Evolutionary conservation across 202 grass and related monocot species (phyloP).

Genomic region (Miscanthus sacchariflorus): DNA sequence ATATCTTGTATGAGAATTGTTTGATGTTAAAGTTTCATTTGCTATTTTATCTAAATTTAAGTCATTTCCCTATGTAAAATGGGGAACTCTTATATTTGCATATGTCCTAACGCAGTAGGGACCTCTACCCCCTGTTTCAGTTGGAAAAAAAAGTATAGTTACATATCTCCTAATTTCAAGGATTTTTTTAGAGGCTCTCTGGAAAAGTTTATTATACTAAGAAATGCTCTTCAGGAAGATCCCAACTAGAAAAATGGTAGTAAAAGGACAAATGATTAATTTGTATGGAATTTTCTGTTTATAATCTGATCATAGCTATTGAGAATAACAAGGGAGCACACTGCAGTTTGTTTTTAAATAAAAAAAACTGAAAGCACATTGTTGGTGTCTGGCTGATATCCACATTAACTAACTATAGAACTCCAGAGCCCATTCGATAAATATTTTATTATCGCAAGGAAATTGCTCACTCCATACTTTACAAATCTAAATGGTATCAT

Average conservation of each 20-base stretch:
- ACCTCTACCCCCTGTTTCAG: too few relatives aligned
- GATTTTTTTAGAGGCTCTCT: neutral
- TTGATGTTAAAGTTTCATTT: constrained; percentile 16
- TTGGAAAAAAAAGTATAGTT: neutral
- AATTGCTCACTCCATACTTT: constrained; percentile 29
- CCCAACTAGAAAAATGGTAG: neutral
- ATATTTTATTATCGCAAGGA: constrained; percentile 32
- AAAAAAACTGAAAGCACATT: neutral
- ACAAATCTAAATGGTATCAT: constrained; percentile 32
- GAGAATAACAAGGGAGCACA: constrained; percentile 4
- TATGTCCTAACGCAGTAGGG: constrained; percentile 1
- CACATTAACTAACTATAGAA: constrained; percentile 19
- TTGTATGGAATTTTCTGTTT: neutral
- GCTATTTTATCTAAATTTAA: neutral
- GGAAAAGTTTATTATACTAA: neutral
- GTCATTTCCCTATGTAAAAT: constrained; percentile 1
- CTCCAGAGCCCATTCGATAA: neutral
- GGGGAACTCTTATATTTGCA: neutral
- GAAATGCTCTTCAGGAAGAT: neutral
- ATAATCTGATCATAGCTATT: neutral
- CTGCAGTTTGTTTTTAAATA: neutral
- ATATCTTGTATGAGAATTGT: constrained; percentile 14
- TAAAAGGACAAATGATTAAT: neutral
- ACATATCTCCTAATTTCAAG: constrained; percentile 1
- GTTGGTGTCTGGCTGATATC: neutral